A percentile compares a stretch with the other conserved stretches of the same genome.
These are phyloP conservation scores for Hyparrhenia diplandra DNA, from an alignment of 176 grass and related monocot species.

Conservation along the genomic window DNA sequence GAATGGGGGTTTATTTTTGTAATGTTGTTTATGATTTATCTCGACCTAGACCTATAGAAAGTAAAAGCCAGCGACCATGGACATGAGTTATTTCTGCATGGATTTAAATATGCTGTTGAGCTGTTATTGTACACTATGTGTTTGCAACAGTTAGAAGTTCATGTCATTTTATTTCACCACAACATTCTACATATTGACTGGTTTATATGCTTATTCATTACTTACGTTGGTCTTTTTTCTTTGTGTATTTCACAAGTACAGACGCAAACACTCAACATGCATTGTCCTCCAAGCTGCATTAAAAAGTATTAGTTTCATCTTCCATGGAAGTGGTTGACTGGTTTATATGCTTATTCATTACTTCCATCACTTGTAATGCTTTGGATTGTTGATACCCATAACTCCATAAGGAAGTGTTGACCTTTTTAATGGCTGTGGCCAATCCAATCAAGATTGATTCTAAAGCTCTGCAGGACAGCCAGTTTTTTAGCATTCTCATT, in stretches of 20 bases:
- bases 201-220: not conserved
- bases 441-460: not conserved
- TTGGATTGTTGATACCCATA: not conserved
- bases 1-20: constrained; percentile 2
- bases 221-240: not conserved
- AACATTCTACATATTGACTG: not conserved
- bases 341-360: not conserved
- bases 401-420: not conserved
- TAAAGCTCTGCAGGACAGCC: not conserved
- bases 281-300: not conserved
- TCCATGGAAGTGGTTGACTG: not conserved
- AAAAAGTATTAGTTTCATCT: not conserved
- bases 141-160: not conserved
- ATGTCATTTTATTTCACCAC: constrained; percentile 4
- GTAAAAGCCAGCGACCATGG: not conserved
- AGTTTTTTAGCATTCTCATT: constrained; percentile 12
- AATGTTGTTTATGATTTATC: constrained; percentile 12
- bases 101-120: not conserved
- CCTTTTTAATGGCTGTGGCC: not conserved
- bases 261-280: too few relatives aligned
- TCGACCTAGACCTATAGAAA: not conserved
- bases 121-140: not conserved
- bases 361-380: not conserved
- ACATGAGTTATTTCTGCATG: constrained; percentile 1
- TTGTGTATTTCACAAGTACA: too few relatives aligned